These are phyloP conservation scores for Xylariaceae sp. DNA, from an alignment of 2,329 filamentous ascomycete species.

Conservation along the genomic window DNA sequence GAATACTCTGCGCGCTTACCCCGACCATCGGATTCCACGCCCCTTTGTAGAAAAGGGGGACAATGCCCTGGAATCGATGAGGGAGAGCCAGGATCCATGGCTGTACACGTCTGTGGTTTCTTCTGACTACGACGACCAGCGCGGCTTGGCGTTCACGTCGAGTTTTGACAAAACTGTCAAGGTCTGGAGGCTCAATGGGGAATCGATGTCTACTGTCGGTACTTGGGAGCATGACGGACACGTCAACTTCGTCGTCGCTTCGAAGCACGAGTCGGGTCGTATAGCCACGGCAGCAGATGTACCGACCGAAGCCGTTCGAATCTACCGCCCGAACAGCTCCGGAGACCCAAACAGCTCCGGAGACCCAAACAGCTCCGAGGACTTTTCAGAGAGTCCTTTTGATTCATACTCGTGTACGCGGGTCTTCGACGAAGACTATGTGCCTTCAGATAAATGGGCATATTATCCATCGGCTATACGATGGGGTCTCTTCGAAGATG, in stretches of 20 bases:
- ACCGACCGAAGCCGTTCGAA: slow-evolving; percentile 43
- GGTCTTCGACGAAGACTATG: slow-evolving; percentile 24
- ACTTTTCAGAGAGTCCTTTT: slow-evolving; percentile 11
- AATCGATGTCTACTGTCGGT: slow-evolving; percentile 35
- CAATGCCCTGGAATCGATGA: slow-evolving; percentile 50
- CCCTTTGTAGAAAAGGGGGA: slow-evolving; percentile 45
- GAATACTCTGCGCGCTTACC: slow-evolving; percentile 41
- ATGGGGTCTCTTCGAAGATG: slow-evolving; percentile 43
- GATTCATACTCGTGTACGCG: slow-evolving; percentile 25
- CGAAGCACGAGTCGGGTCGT: slow-evolving; percentile 37
- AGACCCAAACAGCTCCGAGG: slow-evolving; percentile 1
- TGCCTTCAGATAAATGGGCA: slow-evolving; percentile 44
- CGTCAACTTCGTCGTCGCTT: slow-evolving; percentile 55
- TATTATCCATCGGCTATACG: slow-evolving; percentile 58
- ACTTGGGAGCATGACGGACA: slow-evolving; percentile 51
- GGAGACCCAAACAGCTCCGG: too few relatives aligned
- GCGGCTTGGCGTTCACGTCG: slow-evolving; percentile 46
- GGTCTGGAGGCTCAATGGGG: slow-evolving; percentile 42
- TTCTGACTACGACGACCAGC: slow-evolving; percentile 44
- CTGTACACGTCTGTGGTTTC: slow-evolving; percentile 57
- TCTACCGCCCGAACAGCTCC: slow-evolving; percentile 38
- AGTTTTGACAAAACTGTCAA: slow-evolving; percentile 58
- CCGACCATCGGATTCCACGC: slow-evolving; percentile 50
- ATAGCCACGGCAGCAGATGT: slow-evolving; percentile 56
- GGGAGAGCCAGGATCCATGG: slow-evolving; percentile 53